Evolutionary conservation across 2,329 filamentous ascomycete genomes (phyloP), one percentile per base, ranked within the genome.

Genomic region (Aspergillus felis): DNA sequence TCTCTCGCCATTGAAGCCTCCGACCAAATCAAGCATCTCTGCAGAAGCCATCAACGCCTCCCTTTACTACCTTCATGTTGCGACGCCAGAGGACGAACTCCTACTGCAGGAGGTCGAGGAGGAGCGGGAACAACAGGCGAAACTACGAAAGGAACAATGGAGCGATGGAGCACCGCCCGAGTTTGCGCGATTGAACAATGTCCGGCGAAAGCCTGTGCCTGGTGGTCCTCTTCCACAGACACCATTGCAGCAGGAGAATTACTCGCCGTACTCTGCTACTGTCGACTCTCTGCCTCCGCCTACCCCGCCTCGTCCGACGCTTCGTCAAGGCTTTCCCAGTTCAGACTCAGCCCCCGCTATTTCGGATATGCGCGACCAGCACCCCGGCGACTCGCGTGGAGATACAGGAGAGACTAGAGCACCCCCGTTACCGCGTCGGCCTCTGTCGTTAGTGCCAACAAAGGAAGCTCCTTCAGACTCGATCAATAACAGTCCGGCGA

Each of bases 1-100:
- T 66, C 85, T 99, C 49, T 95, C 93, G 1, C 90, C 94, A 0
- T 83, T 94, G 61, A 96, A 96, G 71, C 94, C 94, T 1, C 87
- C 90, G 53, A 82, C 88, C 46, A 96, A 94, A 72, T 73, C 76
- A 4, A 93, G 91, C 59, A 91, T 99, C 61, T 95, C 91, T 0
- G 87, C 85, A 48, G 88, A 92, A 71, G 93, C 97, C 70, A 87
- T 99, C 51, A 85, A 88, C 56, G 91, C 87, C 66, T 96, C 89
- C 14, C 82, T 99, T 4, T 99, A 97, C 76, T 97, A 94, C 71
- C 79, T 97, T 54, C 93, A 97, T 74, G 83, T 95, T 42, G 84
- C 91, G 58, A 80, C 82, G 1, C 83, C 84, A 3, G 80, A 84
- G 42, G 84, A 90, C 61, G 74, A 79, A 27, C 67, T 65, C 48